Evolutionary conservation across 1,284 basidiomycete species (phyloP).

Genomic region (Rhizoctonia solani): DNA sequence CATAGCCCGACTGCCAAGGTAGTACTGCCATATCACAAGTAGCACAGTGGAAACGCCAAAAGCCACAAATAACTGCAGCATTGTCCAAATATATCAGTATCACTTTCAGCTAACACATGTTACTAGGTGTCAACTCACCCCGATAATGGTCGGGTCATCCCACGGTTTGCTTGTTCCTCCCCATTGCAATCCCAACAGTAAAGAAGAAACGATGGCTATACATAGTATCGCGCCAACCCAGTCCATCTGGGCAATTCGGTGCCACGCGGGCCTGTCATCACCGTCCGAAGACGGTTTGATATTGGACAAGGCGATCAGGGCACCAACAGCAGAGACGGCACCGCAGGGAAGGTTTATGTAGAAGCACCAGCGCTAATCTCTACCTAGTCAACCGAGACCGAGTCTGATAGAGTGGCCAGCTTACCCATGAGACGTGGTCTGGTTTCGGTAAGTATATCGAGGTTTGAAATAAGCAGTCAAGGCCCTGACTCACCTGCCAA

Average conservation of each 20-base stretch:
- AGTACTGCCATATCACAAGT: not conserved
- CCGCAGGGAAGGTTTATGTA: not conserved
- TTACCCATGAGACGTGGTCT: not conserved
- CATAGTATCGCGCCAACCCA: not conserved
- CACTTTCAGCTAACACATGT: not conserved
- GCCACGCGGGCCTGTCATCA: not conserved
- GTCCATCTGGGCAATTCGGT: not conserved
- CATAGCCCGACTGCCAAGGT: not conserved
- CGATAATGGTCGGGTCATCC: constrained; percentile 45
- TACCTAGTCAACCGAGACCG: not conserved
- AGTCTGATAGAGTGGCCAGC: not conserved
- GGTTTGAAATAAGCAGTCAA: not conserved
- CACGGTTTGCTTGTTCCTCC: constrained; percentile 47
- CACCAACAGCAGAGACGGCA: not conserved
- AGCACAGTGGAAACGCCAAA: not conserved
- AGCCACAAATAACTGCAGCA: not conserved
- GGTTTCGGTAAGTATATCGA: not conserved
- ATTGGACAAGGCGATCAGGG: constrained; percentile 45
- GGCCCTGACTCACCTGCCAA: not conserved
- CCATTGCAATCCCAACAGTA: not conserved
- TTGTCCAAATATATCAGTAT: not conserved
- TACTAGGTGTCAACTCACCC: constrained; percentile 35
- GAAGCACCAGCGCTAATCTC: not conserved
- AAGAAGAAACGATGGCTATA: not conserved
- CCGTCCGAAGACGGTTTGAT: constrained; percentile 45